Evolutionary conservation across 2,329 filamentous ascomycete genomes (phyloP), one percentile per base, ranked within the genome.

Genomic region (Talaromyces islandicus): DNA sequence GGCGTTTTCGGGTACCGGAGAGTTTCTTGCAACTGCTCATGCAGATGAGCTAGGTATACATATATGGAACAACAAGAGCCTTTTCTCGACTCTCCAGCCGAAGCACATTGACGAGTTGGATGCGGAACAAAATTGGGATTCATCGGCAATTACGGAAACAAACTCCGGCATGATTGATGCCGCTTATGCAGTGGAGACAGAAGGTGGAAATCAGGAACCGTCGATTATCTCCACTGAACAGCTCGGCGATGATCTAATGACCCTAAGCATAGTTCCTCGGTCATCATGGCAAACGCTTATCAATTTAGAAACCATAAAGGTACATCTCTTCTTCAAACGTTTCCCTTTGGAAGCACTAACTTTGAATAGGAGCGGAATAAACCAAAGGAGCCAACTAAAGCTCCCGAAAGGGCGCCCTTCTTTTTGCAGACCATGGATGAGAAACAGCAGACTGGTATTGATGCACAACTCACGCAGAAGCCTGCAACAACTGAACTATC

Each of bases 261-360:
- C 92, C 0, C 81, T 99, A 60, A 95, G 90, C 73, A 76, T 97
- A 56, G 88, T 97, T 4, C 95, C 94, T 11, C 92, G 90, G 73
- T 91, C 89, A 63, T 85, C 89, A 68, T 99, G 94, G 94, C 93
- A 97, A 75, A 97, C 92, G 1, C 81, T 99, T 14, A 81, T 99
- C 29, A 91, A 99, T 73, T 83, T 99, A 2, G 94, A 99, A 70
- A 79, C 92, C 27, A 96, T 99, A 71, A 90, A 78, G 66, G 78
- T 78, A 71, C 46, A 60, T 60, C 29, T 59, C 54, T 51, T 38
- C 32, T 12, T 54, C 59, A 50, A 57, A 46, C 43, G 3, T 57
- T 21, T 7, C 38, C 14, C 38, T 48, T 19, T 21, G 7, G 32
- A 11, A 27, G 29, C 7, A 27, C 60, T 62, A 57, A 62, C n/a